Conservation (phyloP, 805 yeast species). For the Ogataea methanolica region DNA sequence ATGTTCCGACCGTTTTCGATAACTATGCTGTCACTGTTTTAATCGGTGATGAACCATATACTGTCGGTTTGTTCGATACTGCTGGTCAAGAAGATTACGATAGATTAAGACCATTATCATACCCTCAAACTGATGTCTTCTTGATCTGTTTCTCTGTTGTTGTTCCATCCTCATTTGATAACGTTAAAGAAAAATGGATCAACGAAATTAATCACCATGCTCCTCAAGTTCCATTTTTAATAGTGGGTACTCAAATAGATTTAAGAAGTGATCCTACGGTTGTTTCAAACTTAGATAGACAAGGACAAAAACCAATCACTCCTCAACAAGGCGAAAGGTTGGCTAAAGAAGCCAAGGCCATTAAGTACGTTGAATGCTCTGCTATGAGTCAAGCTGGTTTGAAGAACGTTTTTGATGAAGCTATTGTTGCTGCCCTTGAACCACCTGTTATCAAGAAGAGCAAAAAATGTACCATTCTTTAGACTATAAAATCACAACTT, state of each 20-base stretch:
- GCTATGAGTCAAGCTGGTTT: constrained; percentile 96
- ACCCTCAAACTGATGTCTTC: constrained; percentile 96
- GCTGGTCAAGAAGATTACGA: constrained; percentile 99
- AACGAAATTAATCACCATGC: constrained; percentile 95
- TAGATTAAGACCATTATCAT: constrained; percentile 91
- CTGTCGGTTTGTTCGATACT: constrained; percentile 95
- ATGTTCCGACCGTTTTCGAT: constrained; percentile 97
- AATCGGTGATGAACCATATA: constrained; percentile 98
- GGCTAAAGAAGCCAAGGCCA: constrained; percentile 92
- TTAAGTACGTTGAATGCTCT: constrained; percentile 95
- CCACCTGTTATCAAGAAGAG: constrained; percentile 84
- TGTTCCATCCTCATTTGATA: constrained; percentile 95
- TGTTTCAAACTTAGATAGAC: constrained; percentile 84
- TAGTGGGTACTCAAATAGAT: constrained; percentile 96
- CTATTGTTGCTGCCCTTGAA: constrained; percentile 95
- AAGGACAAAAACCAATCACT: constrained; percentile 80
- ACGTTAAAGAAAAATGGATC: constrained; percentile 97
- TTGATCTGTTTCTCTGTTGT: constrained; percentile 94
- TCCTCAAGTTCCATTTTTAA: constrained; percentile 94
- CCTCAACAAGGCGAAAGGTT: constrained; percentile 86
- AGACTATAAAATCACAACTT: constrained; percentile 14
- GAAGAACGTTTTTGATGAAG: constrained; percentile 97
- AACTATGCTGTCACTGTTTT: constrained; percentile 91
- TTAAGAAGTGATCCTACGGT: constrained; percentile 90
- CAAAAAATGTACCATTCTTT: constrained; percentile 84